Base-by-base conservation (phyloP, 441 rosid species). In the Adansonia rubrostipa region DNA sequence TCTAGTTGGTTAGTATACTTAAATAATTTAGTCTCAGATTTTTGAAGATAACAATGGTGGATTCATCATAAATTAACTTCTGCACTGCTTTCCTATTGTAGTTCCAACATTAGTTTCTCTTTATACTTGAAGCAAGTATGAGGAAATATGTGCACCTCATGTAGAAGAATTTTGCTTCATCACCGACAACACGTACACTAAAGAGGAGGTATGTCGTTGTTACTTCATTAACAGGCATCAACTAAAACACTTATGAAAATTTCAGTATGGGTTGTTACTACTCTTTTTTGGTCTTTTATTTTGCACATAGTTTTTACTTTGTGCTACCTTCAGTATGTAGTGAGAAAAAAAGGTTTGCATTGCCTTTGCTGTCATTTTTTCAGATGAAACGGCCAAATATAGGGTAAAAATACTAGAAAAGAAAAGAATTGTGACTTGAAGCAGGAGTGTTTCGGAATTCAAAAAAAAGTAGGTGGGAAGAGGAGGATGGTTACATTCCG, bases 161-260 rank as follows among this genome's bases (percentile, higher is more conserved):
- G 86, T 86, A 73, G 96, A 90, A 69, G 93, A 91, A 79, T 88
- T 91, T 66, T 91, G 96, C 89, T 88, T 87, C 80, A 90, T 92
- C 67, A 92, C 96, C 1, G 93, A 90, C 81, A 90, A 88, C 84
- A 90, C 92, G 64, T 91, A 87, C 87, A 63, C 88, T 48, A 87
- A 82, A 85, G 90, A 83, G 64, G 91, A 90, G 91, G 96, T 89
- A 85, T 42, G 71, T n/a, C 62, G 53, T 50, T 14, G 68, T 58
- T 64, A 50, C 17, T 54, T 48, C 73, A 54, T 44, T 53, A 78
- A 50, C 71, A 61, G 19, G 10, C 58, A 50, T 48, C 40, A 24
- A 51, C 75, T 69, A 36, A 20, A 62, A 10, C 51, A 54, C 60
- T 54, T 54, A 6, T 42, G 40, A 65, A 47, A 19, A 10, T 76